Percentiles rank a stretch among this genome's conserved stretches.
phyloP scores from a whole-genome alignment of 2,329 filamentous ascomycete genomes.

The Diaporthe ilicicola region DNA sequence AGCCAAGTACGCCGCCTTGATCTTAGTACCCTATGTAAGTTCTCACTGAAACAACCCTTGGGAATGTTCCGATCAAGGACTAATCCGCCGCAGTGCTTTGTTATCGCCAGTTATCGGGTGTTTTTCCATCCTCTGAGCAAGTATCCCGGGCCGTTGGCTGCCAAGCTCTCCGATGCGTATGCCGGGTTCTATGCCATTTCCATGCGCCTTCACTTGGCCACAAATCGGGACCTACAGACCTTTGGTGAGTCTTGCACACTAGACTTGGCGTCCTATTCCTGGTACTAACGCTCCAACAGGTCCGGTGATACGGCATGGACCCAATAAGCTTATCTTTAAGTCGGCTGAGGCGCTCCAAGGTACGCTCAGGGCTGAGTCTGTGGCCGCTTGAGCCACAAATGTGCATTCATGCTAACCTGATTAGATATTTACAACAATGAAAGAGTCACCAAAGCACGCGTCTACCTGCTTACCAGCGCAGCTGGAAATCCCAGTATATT shows the following conservation, averaged over 20 bases:
- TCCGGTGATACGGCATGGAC: neutral
- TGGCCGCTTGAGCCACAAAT: neutral
- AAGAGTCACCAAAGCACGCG: neutral
- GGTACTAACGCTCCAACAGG: neutral
- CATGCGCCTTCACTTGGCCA: neutral
- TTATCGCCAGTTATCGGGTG: too few relatives aligned
- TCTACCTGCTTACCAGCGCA: neutral
- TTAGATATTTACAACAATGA: slow-evolving; percentile 9
- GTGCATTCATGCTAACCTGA: neutral
- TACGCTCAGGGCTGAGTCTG: too few relatives aligned
- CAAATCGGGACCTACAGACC: neutral
- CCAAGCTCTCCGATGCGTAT: neutral
- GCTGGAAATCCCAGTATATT: neutral
- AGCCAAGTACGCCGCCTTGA: too few relatives aligned
- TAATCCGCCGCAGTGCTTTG: too few relatives aligned
- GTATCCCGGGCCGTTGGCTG: neutral
- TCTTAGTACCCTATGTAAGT: too few relatives aligned
- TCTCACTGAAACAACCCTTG: too few relatives aligned
- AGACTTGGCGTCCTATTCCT: neutral
- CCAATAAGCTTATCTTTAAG: slow-evolving; percentile 10
- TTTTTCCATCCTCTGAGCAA: neutral
- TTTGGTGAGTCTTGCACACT: slow-evolving; percentile 1
- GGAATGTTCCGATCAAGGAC: too few relatives aligned
- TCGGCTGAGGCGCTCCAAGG: neutral
- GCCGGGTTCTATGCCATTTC: neutral